A percentile compares a stretch with the other conserved stretches of the same genome.
Evolutionary conservation across 2,329 filamentous ascomycete species (phyloP).

Genomic region (Aspergillus hiratsukae): DNA sequence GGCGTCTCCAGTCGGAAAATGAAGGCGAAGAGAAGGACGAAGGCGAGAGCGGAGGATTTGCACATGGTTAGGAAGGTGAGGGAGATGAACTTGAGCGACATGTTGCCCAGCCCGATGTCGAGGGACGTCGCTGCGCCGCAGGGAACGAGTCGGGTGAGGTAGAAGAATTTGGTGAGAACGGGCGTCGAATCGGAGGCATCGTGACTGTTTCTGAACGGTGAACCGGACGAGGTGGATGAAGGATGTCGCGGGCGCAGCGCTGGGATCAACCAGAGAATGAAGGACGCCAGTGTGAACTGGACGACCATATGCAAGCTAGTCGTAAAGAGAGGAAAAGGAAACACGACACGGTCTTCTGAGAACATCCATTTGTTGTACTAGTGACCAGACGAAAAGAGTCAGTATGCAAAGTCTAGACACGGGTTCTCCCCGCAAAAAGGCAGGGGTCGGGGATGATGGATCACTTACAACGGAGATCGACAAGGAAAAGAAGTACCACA

Average conservation of each 20-base stretch:
- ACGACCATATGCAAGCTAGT: constrained; percentile 95
- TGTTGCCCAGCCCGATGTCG: constrained; percentile 94
- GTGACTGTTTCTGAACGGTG: constrained; percentile 40
- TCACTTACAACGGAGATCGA: constrained; percentile 79
- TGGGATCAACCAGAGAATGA: constrained; percentile 78
- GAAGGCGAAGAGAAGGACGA: constrained; percentile 93
- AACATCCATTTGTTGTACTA: constrained; percentile 99
- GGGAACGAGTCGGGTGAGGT: constrained; percentile 83
- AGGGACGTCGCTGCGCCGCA: constrained; percentile 90
- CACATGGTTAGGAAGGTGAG: constrained; percentile 99
- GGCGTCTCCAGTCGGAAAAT: constrained; percentile 85
- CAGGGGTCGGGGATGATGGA: neutral
- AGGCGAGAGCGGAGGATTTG: constrained; percentile 93
- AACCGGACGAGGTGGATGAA: constrained; percentile 14
- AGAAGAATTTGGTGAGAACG: constrained; percentile 84
- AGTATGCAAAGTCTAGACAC: neutral
- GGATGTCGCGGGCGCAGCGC: constrained; percentile 65
- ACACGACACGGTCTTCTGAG: constrained; percentile 75
- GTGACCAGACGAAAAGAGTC: neutral
- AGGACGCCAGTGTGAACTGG: constrained; percentile 74
- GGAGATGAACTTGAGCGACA: constrained; percentile 90
- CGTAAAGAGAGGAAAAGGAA: constrained; percentile 91
- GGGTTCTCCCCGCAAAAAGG: neutral
- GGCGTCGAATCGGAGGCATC: constrained; percentile 47
- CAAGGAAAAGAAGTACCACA: constrained; percentile 92